Evolutionary conservation across 345 rosid species (phyloP), one percentile per base, ranked within the genome.

Genomic region (Acer campestre): DNA sequence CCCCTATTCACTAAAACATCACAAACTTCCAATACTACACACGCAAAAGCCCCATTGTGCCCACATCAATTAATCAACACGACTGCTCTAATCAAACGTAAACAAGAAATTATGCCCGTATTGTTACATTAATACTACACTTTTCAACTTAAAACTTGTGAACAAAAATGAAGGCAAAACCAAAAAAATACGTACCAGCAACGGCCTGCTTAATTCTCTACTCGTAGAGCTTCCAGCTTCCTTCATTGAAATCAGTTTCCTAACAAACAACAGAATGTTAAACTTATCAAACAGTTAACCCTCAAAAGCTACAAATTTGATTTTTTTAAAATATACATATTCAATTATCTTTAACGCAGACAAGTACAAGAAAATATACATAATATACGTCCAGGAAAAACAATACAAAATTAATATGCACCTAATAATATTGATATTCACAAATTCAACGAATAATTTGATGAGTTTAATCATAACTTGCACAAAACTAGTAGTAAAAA

Each of bases 171-270:
- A 1, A 14, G 4, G 27, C 27, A 59, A 6, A 80, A 20, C 1
- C 3, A 56, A 23, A 44, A 53, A 23, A 27, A 49, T 14, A 77
- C 70, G 59, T 76, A 83, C 85, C 65, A 77, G n/a, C 49, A 77
- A 66, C 22, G 70, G 79, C 55, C 69, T 5, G 70, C 79, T 80
- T 20, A 73, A 74, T 58, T 77, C 83, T 74, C 81, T 59, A 53
- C 78, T 31, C 48, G 14, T 20, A 76, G 85, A 59, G 74, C 82
- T 63, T 70, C 77, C 58, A 29, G 67, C 75, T 71, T 85, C 81
- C 79, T 72, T 58, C 74, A 40, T 75, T 14, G 38, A 66, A 6
- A 65, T 76, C 61, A 67, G 58, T 67, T 48, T 38, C 58, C 83
- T 77, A 62, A 73, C 35, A 67, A 66, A 66, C 63, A 66, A 31